phyloP scores from a whole-genome alignment of 2,329 filamentous ascomycete species.

The Colletotrichum kahawae region DNA sequence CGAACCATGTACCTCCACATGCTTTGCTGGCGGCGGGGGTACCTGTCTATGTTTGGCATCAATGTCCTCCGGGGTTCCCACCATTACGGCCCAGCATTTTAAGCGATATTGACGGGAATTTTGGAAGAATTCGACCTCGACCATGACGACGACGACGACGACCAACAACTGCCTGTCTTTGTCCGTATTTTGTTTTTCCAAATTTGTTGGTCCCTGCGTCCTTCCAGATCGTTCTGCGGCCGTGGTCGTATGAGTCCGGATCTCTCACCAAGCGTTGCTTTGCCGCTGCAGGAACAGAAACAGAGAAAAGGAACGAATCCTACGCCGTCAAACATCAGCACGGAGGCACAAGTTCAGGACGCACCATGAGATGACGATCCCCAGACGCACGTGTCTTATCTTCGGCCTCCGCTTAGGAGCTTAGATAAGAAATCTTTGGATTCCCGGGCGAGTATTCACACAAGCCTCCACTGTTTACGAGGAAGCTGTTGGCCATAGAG shows the following conservation, averaged over 20 bases:
- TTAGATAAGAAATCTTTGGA: neutral
- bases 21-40: constrained; percentile 1
- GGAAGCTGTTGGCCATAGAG: neutral
- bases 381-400: neutral
- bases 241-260: neutral
- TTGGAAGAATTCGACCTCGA: neutral
- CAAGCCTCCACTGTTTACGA: neutral
- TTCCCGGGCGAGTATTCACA: neutral
- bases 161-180: neutral
- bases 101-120: constrained; percentile 16
- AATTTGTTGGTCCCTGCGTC: neutral
- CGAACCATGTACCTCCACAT: constrained; percentile 18
- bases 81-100: constrained; percentile 3
- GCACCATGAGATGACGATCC: neutral
- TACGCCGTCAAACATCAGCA: neutral
- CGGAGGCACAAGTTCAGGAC: neutral
- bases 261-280: neutral
- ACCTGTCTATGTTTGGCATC: constrained; percentile 18
- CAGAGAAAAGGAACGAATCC: neutral
- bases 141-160: neutral
- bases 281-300: constrained; percentile 1
- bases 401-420: neutral
- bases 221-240: neutral
- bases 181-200: neutral
- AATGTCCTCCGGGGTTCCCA: constrained; percentile 1